Percentiles rank a stretch among this genome's conserved stretches.
Evolutionary conservation across 345 rosid genomes (phyloP).

Genomic region (Adansonia digitata): DNA sequence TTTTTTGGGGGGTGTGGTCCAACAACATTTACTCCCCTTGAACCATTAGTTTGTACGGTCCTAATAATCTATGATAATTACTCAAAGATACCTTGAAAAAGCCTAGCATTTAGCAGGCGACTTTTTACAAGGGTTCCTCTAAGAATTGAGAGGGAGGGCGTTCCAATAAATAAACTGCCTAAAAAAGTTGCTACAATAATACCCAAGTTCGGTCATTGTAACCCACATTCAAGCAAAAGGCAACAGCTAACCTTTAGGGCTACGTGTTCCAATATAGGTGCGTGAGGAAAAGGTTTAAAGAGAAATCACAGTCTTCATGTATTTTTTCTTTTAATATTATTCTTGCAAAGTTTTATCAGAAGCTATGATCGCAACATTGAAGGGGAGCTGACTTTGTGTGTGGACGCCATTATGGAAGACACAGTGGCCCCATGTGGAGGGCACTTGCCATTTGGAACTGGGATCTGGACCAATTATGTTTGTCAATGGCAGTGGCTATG

Average conservation of each 20-base stretch:
- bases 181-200: slow-evolving; percentile 3
- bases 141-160: neutral
- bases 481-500: slow-evolving; percentile 4
- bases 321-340: neutral
- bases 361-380: slow-evolving; percentile 2
- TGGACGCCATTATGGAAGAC: neutral
- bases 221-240: slow-evolving; percentile 10
- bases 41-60: neutral
- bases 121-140: neutral
- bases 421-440: neutral
- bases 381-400: neutral
- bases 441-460: neutral
- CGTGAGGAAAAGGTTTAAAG: neutral
- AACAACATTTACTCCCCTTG: neutral
- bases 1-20: too few relatives aligned
- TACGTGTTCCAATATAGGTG: slow-evolving; percentile 8
- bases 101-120: neutral
- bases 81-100: slow-evolving; percentile 4
- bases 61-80: neutral
- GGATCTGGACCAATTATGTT: neutral
- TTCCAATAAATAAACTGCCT: neutral
- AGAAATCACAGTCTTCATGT: neutral
- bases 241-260: slow-evolving; percentile 1
- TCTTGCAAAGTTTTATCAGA: neutral
- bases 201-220: slow-evolving; percentile 7